Percentiles rank a stretch among this genome's conserved stretches.
Conservation (phyloP, 2,329 filamentous ascomycete genomes). For the Alternaria sp. region DNA sequence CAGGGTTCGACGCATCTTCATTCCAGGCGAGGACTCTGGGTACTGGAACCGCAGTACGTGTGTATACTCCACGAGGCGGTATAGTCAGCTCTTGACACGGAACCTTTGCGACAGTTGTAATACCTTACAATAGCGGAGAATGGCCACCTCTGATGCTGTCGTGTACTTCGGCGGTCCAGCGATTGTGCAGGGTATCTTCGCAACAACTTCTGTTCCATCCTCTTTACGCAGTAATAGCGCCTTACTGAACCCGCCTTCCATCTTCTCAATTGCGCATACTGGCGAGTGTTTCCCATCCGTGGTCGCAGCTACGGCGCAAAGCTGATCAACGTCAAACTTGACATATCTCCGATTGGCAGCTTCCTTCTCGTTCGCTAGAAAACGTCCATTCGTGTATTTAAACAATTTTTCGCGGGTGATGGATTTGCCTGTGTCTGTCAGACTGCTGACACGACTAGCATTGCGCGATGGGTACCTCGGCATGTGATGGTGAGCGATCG, state of each 20-base stretch:
- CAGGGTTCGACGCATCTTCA: constrained; percentile 34
- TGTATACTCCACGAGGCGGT: constrained; percentile 11
- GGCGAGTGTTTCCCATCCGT: constrained; percentile 26
- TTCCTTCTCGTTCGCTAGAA: constrained; percentile 38
- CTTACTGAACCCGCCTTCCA: constrained; percentile 47
- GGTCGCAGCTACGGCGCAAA: constrained; percentile 38
- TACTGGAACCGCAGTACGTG: constrained; percentile 33
- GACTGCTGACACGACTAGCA: no score
- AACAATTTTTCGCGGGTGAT: constrained; percentile 33
- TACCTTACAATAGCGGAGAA: constrained; percentile 41
- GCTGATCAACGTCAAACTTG: constrained; percentile 39
- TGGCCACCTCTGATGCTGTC: constrained; percentile 49
- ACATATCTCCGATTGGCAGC: constrained; percentile 34
- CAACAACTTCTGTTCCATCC: constrained; percentile 26
- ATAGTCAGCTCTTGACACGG: constrained; percentile 3
- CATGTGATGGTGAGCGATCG: constrained; percentile 8
- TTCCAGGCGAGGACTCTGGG: constrained; percentile 40
- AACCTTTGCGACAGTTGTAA: not conserved
- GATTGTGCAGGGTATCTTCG: constrained; percentile 39
- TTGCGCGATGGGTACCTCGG: not conserved
- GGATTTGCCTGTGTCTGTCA: constrained; percentile 1
- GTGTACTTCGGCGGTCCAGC: constrained; percentile 41
- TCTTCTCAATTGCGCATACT: constrained; percentile 41
- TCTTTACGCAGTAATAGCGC: constrained; percentile 36
- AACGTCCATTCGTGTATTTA: constrained; percentile 39